Conservation (phyloP, 345 rosid species). For the Clarkia xantiana region DNA sequence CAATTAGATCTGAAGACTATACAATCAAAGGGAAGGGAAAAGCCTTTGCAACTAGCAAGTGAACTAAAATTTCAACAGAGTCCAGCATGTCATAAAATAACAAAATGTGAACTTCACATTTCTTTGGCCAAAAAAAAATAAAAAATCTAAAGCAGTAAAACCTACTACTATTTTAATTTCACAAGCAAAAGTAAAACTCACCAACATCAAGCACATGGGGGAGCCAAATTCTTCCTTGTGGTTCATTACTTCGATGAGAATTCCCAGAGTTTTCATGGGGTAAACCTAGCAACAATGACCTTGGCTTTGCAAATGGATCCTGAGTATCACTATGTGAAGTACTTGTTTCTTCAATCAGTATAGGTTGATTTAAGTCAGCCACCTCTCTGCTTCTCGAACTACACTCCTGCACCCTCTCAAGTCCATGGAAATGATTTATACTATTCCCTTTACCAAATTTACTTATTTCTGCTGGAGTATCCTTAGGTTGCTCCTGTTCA, state of each 20-base stretch:
- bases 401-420: constrained; percentile 11
- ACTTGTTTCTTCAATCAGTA: constrained; percentile 34
- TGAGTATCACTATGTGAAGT: constrained; percentile 24
- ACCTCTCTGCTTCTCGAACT: constrained; percentile 26
- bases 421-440: constrained; percentile 13
- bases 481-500: constrained; percentile 21
- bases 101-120: too few species aligned
- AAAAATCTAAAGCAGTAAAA: not conserved
- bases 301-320: constrained; percentile 19
- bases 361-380: constrained; percentile 78
- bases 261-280: constrained; percentile 23
- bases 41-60: too few species aligned
- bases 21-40: too few species aligned
- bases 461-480: constrained; percentile 21
- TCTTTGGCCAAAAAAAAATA: not conserved
- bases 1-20: too few species aligned
- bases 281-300: constrained; percentile 25
- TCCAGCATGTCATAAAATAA: not conserved
- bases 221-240: constrained; percentile 26
- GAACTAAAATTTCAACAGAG: not conserved
- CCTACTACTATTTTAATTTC: not conserved
- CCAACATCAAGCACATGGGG: constrained; percentile 40
- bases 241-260: constrained; percentile 16
- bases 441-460: constrained; percentile 23
- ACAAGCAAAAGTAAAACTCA: constrained; percentile 10